Conservation (phyloP, 2,329 filamentous ascomycete genomes). For the Epichloe scottii region DNA sequence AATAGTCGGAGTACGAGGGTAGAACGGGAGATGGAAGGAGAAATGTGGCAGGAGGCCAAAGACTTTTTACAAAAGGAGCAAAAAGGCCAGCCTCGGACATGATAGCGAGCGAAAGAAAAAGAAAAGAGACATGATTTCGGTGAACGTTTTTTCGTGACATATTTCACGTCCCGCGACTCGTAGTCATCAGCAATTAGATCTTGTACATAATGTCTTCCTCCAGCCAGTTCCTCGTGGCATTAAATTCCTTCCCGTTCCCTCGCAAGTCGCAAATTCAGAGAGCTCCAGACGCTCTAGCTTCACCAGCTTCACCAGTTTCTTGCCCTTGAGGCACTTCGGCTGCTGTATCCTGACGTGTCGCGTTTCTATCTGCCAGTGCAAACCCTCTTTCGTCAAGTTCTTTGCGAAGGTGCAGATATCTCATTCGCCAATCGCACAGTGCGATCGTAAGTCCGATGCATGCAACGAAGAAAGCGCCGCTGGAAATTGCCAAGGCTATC, state of each 20-base stretch:
- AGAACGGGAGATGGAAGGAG: constrained; percentile 69
- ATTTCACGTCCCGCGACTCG: background rate
- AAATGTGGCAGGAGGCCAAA: constrained; percentile 50
- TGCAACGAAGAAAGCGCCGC: constrained; percentile 7
- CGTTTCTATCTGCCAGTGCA: background rate
- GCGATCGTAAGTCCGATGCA: constrained; percentile 6
- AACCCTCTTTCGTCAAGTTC: constrained; percentile 6
- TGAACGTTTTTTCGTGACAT: no score
- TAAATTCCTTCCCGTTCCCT: background rate
- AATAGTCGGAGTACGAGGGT: constrained; percentile 78
- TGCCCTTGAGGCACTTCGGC: background rate
- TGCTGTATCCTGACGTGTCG: background rate
- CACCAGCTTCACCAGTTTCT: background rate
- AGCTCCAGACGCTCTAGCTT: constrained; percentile 5
- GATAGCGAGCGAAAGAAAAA: background rate
- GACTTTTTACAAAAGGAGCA: constrained; percentile 22
- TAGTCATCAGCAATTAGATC: background rate
- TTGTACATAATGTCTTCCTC: background rate
- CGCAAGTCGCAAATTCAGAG: background rate
- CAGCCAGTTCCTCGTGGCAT: background rate
- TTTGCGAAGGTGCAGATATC: constrained; percentile 5
- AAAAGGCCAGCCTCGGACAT: background rate
- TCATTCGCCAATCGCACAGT: constrained; percentile 7
- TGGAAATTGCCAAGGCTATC: constrained; percentile 6
- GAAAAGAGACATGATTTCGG: background rate